Percentiles rank a stretch among this genome's conserved stretches.
Evolutionary conservation across 1,284 basidiomycete genomes (phyloP).

Genomic region (Tylopilus orsonianus): DNA sequence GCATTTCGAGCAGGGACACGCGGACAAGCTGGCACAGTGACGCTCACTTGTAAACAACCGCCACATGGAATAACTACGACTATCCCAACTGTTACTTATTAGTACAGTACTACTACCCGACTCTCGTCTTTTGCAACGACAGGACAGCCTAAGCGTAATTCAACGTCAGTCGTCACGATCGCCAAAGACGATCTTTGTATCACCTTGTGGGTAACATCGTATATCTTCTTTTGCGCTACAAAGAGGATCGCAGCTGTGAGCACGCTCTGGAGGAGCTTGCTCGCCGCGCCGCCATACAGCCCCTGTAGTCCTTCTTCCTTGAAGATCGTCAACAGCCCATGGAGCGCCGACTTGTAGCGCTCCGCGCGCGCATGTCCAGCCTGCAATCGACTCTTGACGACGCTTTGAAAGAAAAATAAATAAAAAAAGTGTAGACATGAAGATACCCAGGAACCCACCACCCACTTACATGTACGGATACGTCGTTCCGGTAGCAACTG

Average conservation of each 20-base stretch:
- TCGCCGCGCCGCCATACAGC: slow-evolving; percentile 81
- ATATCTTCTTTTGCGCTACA: slow-evolving; percentile 77
- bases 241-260: slow-evolving; percentile 90
- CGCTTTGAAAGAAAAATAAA: slow-evolving; percentile 45
- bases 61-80: too few species aligned
- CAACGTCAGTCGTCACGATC: slow-evolving; percentile 3
- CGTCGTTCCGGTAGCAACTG: slow-evolving; percentile 72
- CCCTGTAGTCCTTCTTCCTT: slow-evolving; percentile 78
- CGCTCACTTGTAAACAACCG: too few species aligned
- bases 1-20: slow-evolving; percentile 50
- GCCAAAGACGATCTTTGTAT: not conserved
- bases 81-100: too few species aligned
- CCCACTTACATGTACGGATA: slow-evolving; percentile 75
- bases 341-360: slow-evolving; percentile 69
- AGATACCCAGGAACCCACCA: slow-evolving; percentile 1
- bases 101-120: too few species aligned
- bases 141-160: slow-evolving; percentile 15
- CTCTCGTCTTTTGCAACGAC: slow-evolving; percentile 11
- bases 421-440: not conserved
- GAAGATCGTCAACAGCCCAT: slow-evolving; percentile 71
- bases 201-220: slow-evolving; percentile 65
- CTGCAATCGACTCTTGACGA: slow-evolving; percentile 82
- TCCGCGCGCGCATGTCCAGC: slow-evolving; percentile 64
- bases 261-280: slow-evolving; percentile 87
- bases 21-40: too few species aligned